Evolutionary conservation across 1,284 basidiomycete species (phyloP), one percentile per base, ranked within the genome.

Genomic region (Fomitopsis pinicola): DNA sequence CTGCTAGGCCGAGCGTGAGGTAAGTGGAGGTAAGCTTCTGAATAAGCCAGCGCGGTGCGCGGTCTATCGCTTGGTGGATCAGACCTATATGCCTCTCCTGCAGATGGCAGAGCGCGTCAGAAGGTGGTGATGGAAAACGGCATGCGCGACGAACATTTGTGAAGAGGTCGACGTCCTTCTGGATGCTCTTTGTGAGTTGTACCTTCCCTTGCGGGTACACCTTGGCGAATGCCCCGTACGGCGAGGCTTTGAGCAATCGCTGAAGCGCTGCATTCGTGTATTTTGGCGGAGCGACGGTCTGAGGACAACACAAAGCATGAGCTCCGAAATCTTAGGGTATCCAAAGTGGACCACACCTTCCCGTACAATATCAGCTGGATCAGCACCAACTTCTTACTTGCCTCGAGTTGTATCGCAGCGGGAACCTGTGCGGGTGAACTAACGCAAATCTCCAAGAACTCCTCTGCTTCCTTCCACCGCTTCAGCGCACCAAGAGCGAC

Each of bases 1-100:
- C 89, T 0, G 76, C 71, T 7, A 95, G 75, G 26, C 86, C 81
- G 7, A 94, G 81, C 0, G 88, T 89, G 46, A 92, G 80, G 69
- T 93, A 95, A 6, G 91, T 92, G 57, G 82, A 81, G 0, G 88
- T 94, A 55, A 95, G 80, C 69, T 85, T 88, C 72, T 86, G 86
- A 64, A 95, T 83, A 56, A 85, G 77, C 84, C 92, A 91, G 45
- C 88, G 81, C 0, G 89, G 87, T 4, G 89, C 85, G 15, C 84
- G 81, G 9, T 81, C 81, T 38, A 92, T 73, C 5, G 85, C 89
- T 63, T 86, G 85, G 54, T 79, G 75, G 26, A 91, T 74, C 28
- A 95, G 77, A 5, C 92, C 91, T 1, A 83, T 42, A 60, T 89
- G 94, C 55, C 82, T 82, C 58, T 95, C 93, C 86, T 90, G 62